Percentiles rank a stretch among this genome's conserved stretches.
These are phyloP conservation scores for Aureobasidium pullulans DNA, from an alignment of 2,329 filamentous ascomycete species.

Conservation along the genomic window DNA sequence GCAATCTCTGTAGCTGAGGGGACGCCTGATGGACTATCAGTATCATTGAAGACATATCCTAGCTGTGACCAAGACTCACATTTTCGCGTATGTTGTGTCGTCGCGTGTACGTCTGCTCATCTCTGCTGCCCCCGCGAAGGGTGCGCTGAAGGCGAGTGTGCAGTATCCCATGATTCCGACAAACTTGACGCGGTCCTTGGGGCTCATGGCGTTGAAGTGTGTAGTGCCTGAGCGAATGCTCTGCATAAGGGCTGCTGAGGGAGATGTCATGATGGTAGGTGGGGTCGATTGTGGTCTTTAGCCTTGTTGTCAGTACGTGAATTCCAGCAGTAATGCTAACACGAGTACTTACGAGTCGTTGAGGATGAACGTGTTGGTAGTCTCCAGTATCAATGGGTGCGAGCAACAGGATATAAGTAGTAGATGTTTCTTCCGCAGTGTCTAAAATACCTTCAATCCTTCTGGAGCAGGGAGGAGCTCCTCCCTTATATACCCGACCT, in stretches of 20 bases:
- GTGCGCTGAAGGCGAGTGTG: constrained; percentile 28
- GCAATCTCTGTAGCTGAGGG: constrained; percentile 30
- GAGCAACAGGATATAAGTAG: neutral
- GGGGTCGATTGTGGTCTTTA: neutral
- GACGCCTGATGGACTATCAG: constrained; percentile 20
- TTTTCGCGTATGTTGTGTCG: constrained; percentile 25
- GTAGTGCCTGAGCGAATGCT: constrained; percentile 21
- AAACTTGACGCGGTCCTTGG: constrained; percentile 22
- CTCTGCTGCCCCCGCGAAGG: constrained; percentile 28
- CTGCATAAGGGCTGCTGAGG: constrained; percentile 16
- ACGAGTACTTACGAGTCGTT: neutral
- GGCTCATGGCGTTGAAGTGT: constrained; percentile 15
- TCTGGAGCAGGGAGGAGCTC: neutral
- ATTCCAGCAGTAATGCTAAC: neutral
- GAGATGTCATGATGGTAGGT: neutral
- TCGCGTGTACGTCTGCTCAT: constrained; percentile 25
- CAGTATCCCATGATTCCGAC: constrained; percentile 26
- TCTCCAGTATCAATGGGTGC: too few species aligned
- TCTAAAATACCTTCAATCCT: neutral
- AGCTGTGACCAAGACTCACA: constrained; percentile 19
- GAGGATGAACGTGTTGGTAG: too few species aligned
- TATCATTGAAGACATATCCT: neutral
- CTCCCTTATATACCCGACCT: neutral
- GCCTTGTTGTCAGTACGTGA: neutral
- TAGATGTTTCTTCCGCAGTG: neutral